Base-by-base conservation (phyloP, 176 grass and related monocot genomes). In the Juncus effusus region DNA sequence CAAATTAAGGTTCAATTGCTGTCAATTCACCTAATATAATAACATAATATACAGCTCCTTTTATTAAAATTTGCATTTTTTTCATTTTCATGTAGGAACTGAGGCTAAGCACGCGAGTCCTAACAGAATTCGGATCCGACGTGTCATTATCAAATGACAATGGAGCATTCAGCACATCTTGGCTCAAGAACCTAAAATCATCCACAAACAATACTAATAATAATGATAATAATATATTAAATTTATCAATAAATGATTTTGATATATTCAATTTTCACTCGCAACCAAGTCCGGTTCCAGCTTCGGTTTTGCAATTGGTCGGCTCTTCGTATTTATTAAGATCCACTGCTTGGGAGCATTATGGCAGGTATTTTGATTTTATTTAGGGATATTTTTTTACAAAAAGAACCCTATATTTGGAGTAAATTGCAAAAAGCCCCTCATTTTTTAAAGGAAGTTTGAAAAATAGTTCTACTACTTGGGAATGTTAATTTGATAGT, bases 101-200 rank as follows among this genome's bases (percentile, higher is more conserved):
- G 66, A 86, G 88, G 47, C 76, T 93, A 82, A 92, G 88, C 70
- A 83, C 83, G 38, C 70, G 55, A 42, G 83, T 92, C 39, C 57
- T 97, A 73, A 89, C 80, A 59, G 88, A 97, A 54, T 97, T 97
- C 52, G 88, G 94, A 52, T 41, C 68, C 60, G 94, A 86, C 9
- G 73, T 91, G 68, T 82, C 78, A 67, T 62, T 63, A 61, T 75
- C 80, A 77, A 92, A 69, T 74, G 94, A 97, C 67, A 97, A 82
- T 76, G 88, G 94, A 78, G 75, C 82, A 72, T 97, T 97, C 81
- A 97, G 94, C 69, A 97, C 83, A 59, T 84, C 94, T 10, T 97
- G 94, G 94, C 82, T 93, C 70, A 93, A 78, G 61, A 93, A 84
- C 70, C 75, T 97, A 50, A 59, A 67, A 1, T 15, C 69, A 75